Base-by-base conservation (phyloP, 148 eudicot species). In the Rhododendron williamsianum region DNA sequence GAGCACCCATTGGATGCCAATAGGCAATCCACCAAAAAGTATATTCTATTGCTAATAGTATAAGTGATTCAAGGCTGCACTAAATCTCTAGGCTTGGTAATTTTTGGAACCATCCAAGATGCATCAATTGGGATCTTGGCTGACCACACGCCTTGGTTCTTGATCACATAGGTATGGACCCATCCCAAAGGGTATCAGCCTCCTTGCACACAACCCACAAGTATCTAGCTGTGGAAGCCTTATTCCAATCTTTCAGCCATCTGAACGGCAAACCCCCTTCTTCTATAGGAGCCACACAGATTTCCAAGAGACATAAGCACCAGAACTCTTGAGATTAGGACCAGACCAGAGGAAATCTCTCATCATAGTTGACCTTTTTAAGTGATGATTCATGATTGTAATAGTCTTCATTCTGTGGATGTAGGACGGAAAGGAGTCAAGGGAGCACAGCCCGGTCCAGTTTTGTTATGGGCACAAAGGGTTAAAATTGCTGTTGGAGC, bases 401-500 rank as follows among this genome's bases (percentile, higher is more conserved):
- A 73, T 36, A 6, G 45, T 73, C 78, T 73, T 73, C 23, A 35
- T 33, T 73, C 12, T 73, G 45, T 33, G 19, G 19, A 73, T 73
- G 78, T 87, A 93, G 97, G 97, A 85, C 83, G 93, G 83, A 95
- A 94, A 86, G 94, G 97, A 82, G 96, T 94, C 51, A 92, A 92
- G 81, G 94, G 95, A 73, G 95, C 95, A 87, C 92, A 93, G 63
- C 95, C 94, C 11, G 96, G 96, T 78, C 95, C 95, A 46, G 93
- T 92, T 85, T 87, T 95, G 49, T 86, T 95, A 43, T 94, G 98
- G 98, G 83, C 92, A 41, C 97, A 93, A 60, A 87, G 98, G 87
- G 97, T 94, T 58, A 94, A 93, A 89, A 94, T 95, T 89, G 97
- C 98, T 43, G 91, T 94, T 19, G 95, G 98, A 13, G 94, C 98